Evolutionary conservation across 208 protist genomes (phyloP).

Genomic region (Crithidia brevicula): DNA sequence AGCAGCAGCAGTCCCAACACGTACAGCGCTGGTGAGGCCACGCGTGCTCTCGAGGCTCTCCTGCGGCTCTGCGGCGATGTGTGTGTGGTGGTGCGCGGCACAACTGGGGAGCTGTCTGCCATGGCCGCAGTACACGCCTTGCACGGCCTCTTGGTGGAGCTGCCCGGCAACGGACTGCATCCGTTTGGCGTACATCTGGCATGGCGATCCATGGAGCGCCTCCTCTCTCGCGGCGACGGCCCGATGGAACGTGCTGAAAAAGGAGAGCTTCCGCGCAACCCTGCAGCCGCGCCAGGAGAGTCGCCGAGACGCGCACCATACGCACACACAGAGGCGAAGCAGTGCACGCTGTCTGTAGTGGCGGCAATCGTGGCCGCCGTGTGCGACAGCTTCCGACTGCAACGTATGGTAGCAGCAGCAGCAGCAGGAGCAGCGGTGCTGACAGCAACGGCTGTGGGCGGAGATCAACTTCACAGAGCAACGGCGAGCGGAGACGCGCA

Average conservation of each 20-base stretch:
- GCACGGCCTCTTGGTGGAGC: conserved; percentile 57
- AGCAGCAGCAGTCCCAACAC: background rate
- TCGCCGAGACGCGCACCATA: background rate
- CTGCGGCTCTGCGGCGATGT: conserved; percentile 53
- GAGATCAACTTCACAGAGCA: background rate
- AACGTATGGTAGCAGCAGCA: conserved; percentile 23
- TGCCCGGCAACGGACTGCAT: conserved; percentile 25
- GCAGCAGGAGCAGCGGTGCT: background rate
- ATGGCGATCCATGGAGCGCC: conserved; percentile 51
- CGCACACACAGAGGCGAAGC: conserved; percentile 41
- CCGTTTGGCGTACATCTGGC: conserved; percentile 30
- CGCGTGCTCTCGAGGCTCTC: conserved; percentile 36
- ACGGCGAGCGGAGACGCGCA: background rate
- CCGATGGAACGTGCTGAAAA: background rate
- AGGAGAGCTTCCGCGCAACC: no score
- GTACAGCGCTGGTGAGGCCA: conserved; percentile 9
- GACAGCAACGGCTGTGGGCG: background rate
- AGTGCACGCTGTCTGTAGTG: conserved; percentile 60
- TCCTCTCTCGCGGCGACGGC: conserved; percentile 36
- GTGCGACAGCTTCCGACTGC: conserved; percentile 55
- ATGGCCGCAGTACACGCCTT: conserved; percentile 64
- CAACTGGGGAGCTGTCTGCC: conserved; percentile 50
- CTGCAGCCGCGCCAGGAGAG: background rate
- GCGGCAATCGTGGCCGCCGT: conserved; percentile 46
- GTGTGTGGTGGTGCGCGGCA: conserved; percentile 48